A percentile compares a stretch with the other conserved stretches of the same genome.
These are phyloP conservation scores for Lippia alba DNA, from an alignment of 305 asterid genomes.

Conservation along the genomic window DNA sequence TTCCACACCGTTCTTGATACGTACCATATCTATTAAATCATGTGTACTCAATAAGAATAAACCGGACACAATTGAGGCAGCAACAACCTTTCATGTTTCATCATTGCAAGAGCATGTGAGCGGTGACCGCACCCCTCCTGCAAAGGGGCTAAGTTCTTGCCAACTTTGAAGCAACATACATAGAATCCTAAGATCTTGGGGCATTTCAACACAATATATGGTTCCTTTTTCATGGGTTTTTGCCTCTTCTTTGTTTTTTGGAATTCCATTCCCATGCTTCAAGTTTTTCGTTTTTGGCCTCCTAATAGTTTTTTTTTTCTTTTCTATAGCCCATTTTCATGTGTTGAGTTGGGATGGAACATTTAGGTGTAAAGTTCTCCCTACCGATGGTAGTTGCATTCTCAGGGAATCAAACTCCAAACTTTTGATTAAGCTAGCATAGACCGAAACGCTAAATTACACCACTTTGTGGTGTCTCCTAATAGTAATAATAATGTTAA, in stretches of 20 bases:
- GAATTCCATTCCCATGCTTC: neutral
- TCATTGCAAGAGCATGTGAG: constrained; percentile 28
- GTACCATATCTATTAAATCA: neutral
- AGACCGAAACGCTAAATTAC: too few species aligned
- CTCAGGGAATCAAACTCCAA: too few species aligned
- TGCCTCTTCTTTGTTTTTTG: neutral
- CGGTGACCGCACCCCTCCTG: constrained; percentile 7
- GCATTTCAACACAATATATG: neutral
- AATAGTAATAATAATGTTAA: too few species aligned
- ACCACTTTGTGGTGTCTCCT: too few species aligned
- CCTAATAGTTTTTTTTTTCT: too few species aligned
- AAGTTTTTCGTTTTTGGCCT: neutral
- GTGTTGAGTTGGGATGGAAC: too few species aligned
- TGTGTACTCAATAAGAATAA: neutral
- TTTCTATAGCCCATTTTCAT: too few species aligned
- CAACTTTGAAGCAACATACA: constrained; percentile 6
- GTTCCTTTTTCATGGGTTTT: neutral
- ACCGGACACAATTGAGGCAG: neutral
- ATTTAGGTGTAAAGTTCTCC: too few species aligned
- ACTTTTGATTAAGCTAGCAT: too few species aligned
- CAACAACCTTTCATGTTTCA: constrained; percentile 1
- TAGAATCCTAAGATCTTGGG: constrained; percentile 22
- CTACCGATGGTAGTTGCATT: too few species aligned
- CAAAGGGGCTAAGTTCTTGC: constrained; percentile 7
- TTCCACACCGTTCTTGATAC: too few species aligned